Conservation (phyloP, 1,284 basidiomycete genomes). For the Pseudozyma pruni region DNA sequence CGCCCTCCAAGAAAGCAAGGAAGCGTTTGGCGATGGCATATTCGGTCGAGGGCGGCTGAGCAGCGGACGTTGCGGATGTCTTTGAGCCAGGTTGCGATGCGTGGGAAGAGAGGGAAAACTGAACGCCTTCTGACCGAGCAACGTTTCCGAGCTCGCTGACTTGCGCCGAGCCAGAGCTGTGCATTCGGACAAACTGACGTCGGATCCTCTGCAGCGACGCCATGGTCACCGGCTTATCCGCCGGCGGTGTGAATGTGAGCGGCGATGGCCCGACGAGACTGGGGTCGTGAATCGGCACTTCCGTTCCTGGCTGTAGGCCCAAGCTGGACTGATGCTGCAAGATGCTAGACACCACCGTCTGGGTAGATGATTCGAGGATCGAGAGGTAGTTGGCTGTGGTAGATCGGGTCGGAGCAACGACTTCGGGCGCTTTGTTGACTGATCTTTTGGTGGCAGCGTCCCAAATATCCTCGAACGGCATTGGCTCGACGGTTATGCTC, state of each 20-base stretch:
- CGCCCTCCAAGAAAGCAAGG: constrained; percentile 52
- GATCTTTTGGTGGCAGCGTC: constrained; percentile 80
- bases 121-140: constrained; percentile 42
- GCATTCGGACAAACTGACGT: constrained; percentile 62
- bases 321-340: constrained; percentile 34
- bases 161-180: constrained; percentile 55
- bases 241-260: constrained; percentile 42
- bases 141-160: constrained; percentile 51
- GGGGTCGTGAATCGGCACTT: constrained; percentile 28
- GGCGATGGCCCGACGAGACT: constrained; percentile 14
- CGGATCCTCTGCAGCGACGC: constrained; percentile 57
- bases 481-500: constrained; percentile 68
- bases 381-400: constrained; percentile 69
- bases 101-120: constrained; percentile 29
- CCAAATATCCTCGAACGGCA: constrained; percentile 82
- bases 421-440: constrained; percentile 85
- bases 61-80: background rate
- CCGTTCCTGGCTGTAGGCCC: constrained; percentile 26
- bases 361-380: constrained; percentile 64
- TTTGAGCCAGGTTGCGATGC: constrained; percentile 1
- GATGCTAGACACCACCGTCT: constrained; percentile 56
- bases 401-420: constrained; percentile 74
- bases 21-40: constrained; percentile 54
- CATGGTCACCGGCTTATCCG: constrained; percentile 33
- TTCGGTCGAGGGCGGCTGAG: constrained; percentile 30